Evolutionary conservation across 1,284 basidiomycete species (phyloP).

Genomic region (Boletus hoseneyae): DNA sequence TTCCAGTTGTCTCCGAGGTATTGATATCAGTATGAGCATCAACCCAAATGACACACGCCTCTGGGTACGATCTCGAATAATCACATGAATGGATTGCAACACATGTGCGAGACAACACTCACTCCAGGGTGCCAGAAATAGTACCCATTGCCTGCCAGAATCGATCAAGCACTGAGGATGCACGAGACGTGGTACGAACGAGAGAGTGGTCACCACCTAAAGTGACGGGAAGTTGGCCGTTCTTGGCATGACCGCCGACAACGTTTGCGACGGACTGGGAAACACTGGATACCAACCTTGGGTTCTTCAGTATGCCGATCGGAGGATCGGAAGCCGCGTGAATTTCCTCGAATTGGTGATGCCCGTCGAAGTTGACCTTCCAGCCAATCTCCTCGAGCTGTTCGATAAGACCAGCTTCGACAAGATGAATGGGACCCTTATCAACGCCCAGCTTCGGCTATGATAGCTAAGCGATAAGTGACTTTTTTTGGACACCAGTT

Average conservation of each 20-base stretch:
- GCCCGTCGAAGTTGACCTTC: slow-evolving; percentile 85
- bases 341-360: slow-evolving; percentile 86
- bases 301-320: slow-evolving; percentile 87
- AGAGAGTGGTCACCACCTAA: slow-evolving; percentile 97
- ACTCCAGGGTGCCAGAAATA: slow-evolving; percentile 79
- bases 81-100: slow-evolving; percentile 12
- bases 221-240: slow-evolving; percentile 84
- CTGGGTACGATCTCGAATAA: slow-evolving; percentile 55
- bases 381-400: slow-evolving; percentile 84
- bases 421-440: slow-evolving; percentile 82
- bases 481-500: background rate
- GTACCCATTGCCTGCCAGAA: slow-evolving; percentile 82
- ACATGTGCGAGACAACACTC: slow-evolving; percentile 21
- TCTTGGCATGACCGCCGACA: slow-evolving; percentile 72
- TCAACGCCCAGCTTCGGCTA: slow-evolving; percentile 84
- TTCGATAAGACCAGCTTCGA: slow-evolving; percentile 77
- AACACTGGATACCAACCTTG: slow-evolving; percentile 82
- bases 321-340: slow-evolving; percentile 67
- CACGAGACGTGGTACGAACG: slow-evolving; percentile 43
- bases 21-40: slow-evolving; percentile 97
- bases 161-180: slow-evolving; percentile 5
- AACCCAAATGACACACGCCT: slow-evolving; percentile 89
- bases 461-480: slow-evolving; percentile 13
- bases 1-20: slow-evolving; percentile 80
- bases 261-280: slow-evolving; percentile 75